Evolutionary conservation across 495 filamentous ascomycete genomes (phyloP).

Genomic region (Apodospora peruviana): DNA sequence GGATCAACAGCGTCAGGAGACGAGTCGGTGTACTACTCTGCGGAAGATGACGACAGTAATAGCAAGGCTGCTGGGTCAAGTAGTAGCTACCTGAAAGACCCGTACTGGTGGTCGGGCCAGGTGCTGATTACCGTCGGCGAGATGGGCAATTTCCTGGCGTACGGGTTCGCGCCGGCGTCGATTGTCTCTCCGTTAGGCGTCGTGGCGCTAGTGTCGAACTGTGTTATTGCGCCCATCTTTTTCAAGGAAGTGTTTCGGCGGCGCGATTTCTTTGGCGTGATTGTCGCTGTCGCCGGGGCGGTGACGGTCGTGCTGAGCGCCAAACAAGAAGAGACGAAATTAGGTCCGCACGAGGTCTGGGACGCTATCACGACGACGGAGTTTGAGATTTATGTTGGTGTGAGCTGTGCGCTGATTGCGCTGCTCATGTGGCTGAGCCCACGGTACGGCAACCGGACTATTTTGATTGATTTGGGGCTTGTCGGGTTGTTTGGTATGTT

Average conservation of each 20-base stretch:
- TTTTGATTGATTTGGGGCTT: slow-evolving; percentile 87
- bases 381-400: slow-evolving; percentile 82
- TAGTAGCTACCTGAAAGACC: slow-evolving; percentile 71
- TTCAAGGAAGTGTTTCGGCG: slow-evolving; percentile 82
- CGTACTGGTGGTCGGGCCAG: slow-evolving; percentile 94
- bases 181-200: slow-evolving; percentile 97
- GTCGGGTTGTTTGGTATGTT: slow-evolving; percentile 84
- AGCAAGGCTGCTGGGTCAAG: slow-evolving; percentile 31
- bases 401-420: slow-evolving; percentile 67
- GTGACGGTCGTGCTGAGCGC: slow-evolving; percentile 91
- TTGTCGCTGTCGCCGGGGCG: slow-evolving; percentile 79
- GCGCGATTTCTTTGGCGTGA: slow-evolving; percentile 83
- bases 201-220: slow-evolving; percentile 91
- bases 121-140: slow-evolving; percentile 89
- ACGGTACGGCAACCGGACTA: slow-evolving; percentile 73
- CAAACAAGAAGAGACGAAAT: slow-evolving; percentile 79
- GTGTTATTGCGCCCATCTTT: slow-evolving; percentile 87
- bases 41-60: slow-evolving; percentile 23
- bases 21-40: slow-evolving; percentile 28
- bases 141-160: slow-evolving; percentile 92
- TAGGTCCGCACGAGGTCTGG: slow-evolving; percentile 88
- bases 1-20: slow-evolving; percentile 42
- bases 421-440: slow-evolving; percentile 75
- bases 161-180: slow-evolving; percentile 96
- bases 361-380: slow-evolving; percentile 81